Evolutionary conservation across 305 asterid genomes (phyloP).

Genomic region (Fraxinus xanthoxyloides): DNA sequence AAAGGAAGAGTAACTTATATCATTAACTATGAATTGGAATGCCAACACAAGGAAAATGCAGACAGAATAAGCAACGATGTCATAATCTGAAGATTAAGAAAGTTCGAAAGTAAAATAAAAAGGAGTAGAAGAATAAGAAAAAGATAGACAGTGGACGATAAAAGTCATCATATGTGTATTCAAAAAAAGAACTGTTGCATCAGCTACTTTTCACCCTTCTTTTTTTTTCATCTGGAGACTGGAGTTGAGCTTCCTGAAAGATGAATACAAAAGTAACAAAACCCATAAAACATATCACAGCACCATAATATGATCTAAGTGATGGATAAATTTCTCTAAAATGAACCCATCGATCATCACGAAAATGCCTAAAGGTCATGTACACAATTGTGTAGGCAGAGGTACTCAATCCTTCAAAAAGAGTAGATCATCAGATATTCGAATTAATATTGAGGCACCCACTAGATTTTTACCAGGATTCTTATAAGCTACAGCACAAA

Average conservation of each 20-base stretch:
- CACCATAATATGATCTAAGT: not conserved
- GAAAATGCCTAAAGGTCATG: not conserved
- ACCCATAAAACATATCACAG: conserved; percentile 1
- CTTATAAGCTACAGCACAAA: not conserved
- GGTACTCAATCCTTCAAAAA: not conserved
- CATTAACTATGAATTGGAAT: conserved; percentile 10
- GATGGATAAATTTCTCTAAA: not conserved
- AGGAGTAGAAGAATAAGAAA: conserved; percentile 5
- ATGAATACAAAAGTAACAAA: conserved; percentile 9
- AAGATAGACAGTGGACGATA: not conserved
- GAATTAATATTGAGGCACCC: not conserved
- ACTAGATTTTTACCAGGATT: not conserved
- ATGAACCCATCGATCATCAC: not conserved
- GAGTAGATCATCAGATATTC: not conserved
- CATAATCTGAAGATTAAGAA: not conserved
- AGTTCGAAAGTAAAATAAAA: not conserved
- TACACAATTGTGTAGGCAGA: not conserved
- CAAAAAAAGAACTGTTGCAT: not conserved
- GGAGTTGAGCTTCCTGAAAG: conserved; percentile 6
- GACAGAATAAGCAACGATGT: not conserved
- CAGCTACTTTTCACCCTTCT: not conserved
- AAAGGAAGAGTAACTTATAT: conserved; percentile 23
- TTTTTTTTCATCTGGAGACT: not conserved
- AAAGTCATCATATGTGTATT: not conserved
- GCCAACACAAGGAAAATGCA: conserved; percentile 11